phyloP scores from a whole-genome alignment of 805 yeast species.

The Pichia phayaonensis region DNA sequence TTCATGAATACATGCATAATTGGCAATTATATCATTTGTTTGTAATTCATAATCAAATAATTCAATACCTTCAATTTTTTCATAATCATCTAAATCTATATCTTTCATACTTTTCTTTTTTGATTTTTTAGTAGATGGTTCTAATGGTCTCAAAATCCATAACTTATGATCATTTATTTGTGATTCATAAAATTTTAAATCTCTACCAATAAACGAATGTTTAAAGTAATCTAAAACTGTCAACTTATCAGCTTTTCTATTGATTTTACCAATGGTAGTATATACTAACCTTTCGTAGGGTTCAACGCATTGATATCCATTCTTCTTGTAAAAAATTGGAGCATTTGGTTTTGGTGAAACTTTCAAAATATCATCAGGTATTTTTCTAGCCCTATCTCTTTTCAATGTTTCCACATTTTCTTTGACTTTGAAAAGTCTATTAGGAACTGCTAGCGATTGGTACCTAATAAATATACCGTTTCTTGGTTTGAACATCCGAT shows the following conservation, averaged over 20 bases:
- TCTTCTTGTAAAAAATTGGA: slow-evolving; percentile 1
- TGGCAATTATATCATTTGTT: slow-evolving; percentile 20
- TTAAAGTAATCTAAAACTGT: slow-evolving; percentile 12
- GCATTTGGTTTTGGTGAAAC: slow-evolving; percentile 1
- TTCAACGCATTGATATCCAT: slow-evolving; percentile 3
- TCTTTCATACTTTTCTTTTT: neutral
- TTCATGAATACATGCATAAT: slow-evolving; percentile 39
- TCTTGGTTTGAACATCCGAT: neutral
- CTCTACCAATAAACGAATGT: slow-evolving; percentile 14
- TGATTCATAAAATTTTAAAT: slow-evolving; percentile 7
- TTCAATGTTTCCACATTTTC: neutral
- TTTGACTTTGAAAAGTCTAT: neutral
- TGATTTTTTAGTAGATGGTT: neutral
- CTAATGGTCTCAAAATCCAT: slow-evolving; percentile 8
- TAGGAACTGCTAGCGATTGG: neutral
- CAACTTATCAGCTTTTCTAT: slow-evolving; percentile 8
- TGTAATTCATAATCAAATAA: slow-evolving; percentile 12
- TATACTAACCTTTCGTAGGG: slow-evolving; percentile 1
- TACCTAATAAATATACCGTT: neutral
- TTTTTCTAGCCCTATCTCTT: neutral
- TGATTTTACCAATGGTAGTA: neutral
- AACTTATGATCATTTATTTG: slow-evolving; percentile 12
- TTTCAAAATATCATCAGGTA: neutral
- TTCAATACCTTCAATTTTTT: slow-evolving; percentile 6
- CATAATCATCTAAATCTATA: neutral